These are phyloP conservation scores for Trichoderma koningii DNA, from an alignment of 2,329 filamentous ascomycete genomes.

Conservation along the genomic window DNA sequence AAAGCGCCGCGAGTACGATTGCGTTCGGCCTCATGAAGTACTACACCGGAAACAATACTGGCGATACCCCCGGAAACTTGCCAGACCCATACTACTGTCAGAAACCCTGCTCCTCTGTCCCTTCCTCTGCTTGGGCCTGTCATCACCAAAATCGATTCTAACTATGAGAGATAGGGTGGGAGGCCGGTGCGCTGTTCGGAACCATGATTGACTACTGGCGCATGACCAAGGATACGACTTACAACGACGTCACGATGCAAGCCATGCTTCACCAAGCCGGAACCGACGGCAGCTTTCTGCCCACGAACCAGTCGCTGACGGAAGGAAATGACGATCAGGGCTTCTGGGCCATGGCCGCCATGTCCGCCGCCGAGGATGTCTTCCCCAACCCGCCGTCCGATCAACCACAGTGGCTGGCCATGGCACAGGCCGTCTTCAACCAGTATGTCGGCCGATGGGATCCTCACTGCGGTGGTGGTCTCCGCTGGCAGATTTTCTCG, in stretches of 20 bases:
- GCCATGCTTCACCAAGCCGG: constrained; percentile 64
- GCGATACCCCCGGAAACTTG: constrained; percentile 59
- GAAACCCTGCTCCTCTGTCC: constrained; percentile 33
- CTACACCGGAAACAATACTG: constrained; percentile 61
- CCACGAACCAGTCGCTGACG: constrained; percentile 62
- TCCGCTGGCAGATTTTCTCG: constrained; percentile 84
- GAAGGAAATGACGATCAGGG: constrained; percentile 75
- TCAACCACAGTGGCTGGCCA: constrained; percentile 71
- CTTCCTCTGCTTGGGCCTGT: constrained; percentile 29
- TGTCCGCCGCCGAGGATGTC: constrained; percentile 75
- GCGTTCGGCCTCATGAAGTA: constrained; percentile 52
- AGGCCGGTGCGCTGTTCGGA: constrained; percentile 71
- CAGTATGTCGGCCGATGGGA: constrained; percentile 75
- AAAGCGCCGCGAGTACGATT: constrained; percentile 50
- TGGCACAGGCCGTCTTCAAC: constrained; percentile 80
- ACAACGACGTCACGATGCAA: constrained; percentile 61
- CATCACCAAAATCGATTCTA: constrained; percentile 18
- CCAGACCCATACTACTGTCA: constrained; percentile 66
- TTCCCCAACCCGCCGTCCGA: constrained; percentile 67
- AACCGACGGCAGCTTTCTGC: constrained; percentile 64
- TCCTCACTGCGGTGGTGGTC: constrained; percentile 66
- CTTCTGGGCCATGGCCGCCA: constrained; percentile 83
- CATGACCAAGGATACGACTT: constrained; percentile 65
- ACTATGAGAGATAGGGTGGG: constrained; percentile 57
- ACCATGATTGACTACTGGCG: constrained; percentile 73